These are phyloP conservation scores for Neonectria hederae DNA, from an alignment of 2,329 filamentous ascomycete genomes.

Conservation along the genomic window DNA sequence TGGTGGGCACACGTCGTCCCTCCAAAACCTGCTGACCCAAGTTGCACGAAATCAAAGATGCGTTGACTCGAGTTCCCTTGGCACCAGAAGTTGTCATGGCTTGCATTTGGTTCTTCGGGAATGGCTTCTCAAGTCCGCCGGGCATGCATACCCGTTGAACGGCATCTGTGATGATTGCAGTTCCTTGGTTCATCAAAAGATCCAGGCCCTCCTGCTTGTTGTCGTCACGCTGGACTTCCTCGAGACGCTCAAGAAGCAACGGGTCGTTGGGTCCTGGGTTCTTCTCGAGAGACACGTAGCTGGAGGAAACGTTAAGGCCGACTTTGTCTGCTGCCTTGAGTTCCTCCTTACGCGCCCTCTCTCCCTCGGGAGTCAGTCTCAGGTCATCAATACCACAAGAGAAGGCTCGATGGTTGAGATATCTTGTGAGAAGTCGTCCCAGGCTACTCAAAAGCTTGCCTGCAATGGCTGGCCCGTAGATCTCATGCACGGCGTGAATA, in stretches of 20 bases:
- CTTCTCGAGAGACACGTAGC: constrained; percentile 85
- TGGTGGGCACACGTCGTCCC: constrained; percentile 91
- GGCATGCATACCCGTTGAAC: constrained; percentile 86
- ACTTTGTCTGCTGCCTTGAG: constrained; percentile 73
- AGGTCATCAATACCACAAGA: constrained; percentile 98
- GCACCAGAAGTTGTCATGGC: constrained; percentile 97
- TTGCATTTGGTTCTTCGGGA: constrained; percentile 99
- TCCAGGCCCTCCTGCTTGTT: constrained; percentile 92
- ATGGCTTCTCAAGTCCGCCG: constrained; percentile 83
- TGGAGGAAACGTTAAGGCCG: constrained; percentile 82
- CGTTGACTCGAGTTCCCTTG: constrained; percentile 92
- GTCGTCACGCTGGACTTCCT: constrained; percentile 91
- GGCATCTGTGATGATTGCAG: constrained; percentile 75
- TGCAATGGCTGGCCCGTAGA: constrained; percentile 87
- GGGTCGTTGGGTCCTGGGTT: constrained; percentile 71
- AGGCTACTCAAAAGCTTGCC: constrained; percentile 90
- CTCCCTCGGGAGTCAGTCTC: constrained; percentile 81
- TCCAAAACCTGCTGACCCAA: constrained; percentile 96
- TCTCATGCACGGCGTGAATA: constrained; percentile 91
- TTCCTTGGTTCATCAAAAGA: constrained; percentile 79
- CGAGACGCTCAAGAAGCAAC: constrained; percentile 79
- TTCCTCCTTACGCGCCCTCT: constrained; percentile 73
- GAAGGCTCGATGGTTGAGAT: constrained; percentile 93
- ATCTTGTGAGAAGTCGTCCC: constrained; percentile 87
- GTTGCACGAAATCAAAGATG: constrained; percentile 97